Base-by-base conservation (phyloP, 805 yeast species). In the Debaryomyces tyrocola region DNA sequence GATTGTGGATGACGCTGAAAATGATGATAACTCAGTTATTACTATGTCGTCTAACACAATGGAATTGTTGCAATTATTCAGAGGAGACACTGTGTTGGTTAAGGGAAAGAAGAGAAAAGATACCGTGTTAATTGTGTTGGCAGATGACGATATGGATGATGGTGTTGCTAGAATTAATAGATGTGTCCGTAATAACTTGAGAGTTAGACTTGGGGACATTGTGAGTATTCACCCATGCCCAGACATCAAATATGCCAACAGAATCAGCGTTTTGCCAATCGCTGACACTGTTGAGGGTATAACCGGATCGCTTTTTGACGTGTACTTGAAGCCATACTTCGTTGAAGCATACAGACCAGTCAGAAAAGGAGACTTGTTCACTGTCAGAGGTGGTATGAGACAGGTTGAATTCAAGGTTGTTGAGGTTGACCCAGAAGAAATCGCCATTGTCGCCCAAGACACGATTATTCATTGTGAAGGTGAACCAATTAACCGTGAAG, bases 331-430 rank as follows among this genome's bases (percentile, higher is more conserved):
- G 74, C 99, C 99, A 35, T 94, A 94, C 75, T 94, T 94, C 66
- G 97, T 94, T 38, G 99, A 94, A 73, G 97, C 99, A 47, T 94
- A 94, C 73, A 85, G 99, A 73, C 99, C 99, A 4, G 97, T 94
- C 34, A 87, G 97, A 72, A 92, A 91, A 67, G 97, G 97, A 54
- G 99, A 94, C 65, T 87, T 88, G 59, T 94, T 94, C 71, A 83
- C 92, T 40, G 98, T 90, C 20, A 84, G 99, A 68, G 99, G 99
- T 63, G 97, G 97, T 66, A 94, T 94, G 99, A 85, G 99, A 73
- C 98, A 92, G 67, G 99, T 94, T 37, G 99, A 94, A 70, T 94
- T 94, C 75, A 95, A 94, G 70, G 97, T 94, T 40, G 97, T 92
- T 40, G 99, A 94, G 54, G 96, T 94, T 48, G 99, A 94, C 65